phyloP scores from a whole-genome alignment of 1,284 basidiomycete genomes.

The Austroboletus niveus region DNA sequence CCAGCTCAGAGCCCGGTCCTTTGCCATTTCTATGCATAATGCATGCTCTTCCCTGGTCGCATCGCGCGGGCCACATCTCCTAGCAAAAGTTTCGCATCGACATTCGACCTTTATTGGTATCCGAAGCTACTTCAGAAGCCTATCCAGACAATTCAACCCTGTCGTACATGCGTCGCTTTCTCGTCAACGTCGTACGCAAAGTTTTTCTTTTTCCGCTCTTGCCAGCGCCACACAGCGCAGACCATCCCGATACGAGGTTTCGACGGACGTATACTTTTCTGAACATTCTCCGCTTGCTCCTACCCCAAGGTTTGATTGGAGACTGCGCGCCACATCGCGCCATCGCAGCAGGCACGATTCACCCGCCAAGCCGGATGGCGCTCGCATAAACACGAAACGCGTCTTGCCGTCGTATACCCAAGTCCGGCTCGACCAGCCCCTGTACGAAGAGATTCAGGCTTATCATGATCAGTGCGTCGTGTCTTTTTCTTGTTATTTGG shows the following conservation, averaged over 20 bases:
- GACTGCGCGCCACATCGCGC: slow-evolving; percentile 36
- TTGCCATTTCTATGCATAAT: slow-evolving; percentile 15
- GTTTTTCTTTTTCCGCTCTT: slow-evolving; percentile 17
- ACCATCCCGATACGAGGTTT: slow-evolving; percentile 20
- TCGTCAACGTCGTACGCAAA: neutral
- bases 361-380: slow-evolving; percentile 3
- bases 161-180: neutral
- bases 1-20: no score
- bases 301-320: slow-evolving; percentile 39
- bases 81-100: slow-evolving; percentile 5
- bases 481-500: neutral
- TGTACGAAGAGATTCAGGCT: slow-evolving; percentile 43
- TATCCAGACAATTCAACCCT: slow-evolving; percentile 9
- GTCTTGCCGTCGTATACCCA: slow-evolving; percentile 34
- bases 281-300: slow-evolving; percentile 30
- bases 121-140: slow-evolving; percentile 27
- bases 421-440: slow-evolving; percentile 36
- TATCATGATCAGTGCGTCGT: slow-evolving; percentile 45
- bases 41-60: slow-evolving; percentile 6
- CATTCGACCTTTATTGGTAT: slow-evolving; percentile 31
- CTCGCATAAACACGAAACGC: slow-evolving; percentile 32
- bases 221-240: slow-evolving; percentile 6
- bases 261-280: slow-evolving; percentile 30
- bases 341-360: slow-evolving; percentile 3
- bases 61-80: neutral